Evolutionary conservation across 2,329 filamentous ascomycete species (phyloP), one percentile per base, ranked within the genome.

Genomic region (Scortechinia acanthostroma): DNA sequence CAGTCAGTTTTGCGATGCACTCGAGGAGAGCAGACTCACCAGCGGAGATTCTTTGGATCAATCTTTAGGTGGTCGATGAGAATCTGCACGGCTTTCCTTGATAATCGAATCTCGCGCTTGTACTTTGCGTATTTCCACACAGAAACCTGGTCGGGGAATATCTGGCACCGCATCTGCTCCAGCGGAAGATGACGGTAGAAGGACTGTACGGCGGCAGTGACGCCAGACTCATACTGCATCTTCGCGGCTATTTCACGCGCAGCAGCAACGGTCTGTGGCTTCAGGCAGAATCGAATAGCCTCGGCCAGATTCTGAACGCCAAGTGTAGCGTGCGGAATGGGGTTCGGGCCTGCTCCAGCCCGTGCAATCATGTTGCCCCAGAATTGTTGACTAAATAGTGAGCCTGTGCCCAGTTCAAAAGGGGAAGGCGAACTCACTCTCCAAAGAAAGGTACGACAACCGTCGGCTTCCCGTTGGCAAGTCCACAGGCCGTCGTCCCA

Each of bases 401-500:
- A 23, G 3, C 14, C 3, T 16, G 21, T n/a, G 10, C 17, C 22
- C 42, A 43, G 14, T 2, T n/a, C 3, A 2, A 19, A 3, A 14
- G 17, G 2, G 19, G 3, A 5, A 5, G 14, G 4, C 19, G 4
- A 0, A 50, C 50, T 21, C 43, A 51, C 50, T 67, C 64, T 25
- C 65, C 65, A 49, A 69, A 70, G 48, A 70, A 80, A 0, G 76
- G 76, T 1, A 80, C 68, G 17, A 80, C 65, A 0, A 70, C 55
- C 0, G 76, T 80, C 0, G 76, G 75, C 16, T 64, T 58, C 0
- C 69, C 75, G 42, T 72, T 64, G 2, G 62, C 55, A 3, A 80
- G 64, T 1, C 76, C 75, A 28, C 68, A 70, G 1, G 77, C 74
- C 2, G 76, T 79, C 0, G 75, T 80, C 3, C 77, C 76, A 14